A percentile compares a stretch with the other conserved stretches of the same genome.
phyloP scores from a whole-genome alignment of 2,329 filamentous ascomycete species.

The Pseudopyrenochaeta lycopersici region DNA sequence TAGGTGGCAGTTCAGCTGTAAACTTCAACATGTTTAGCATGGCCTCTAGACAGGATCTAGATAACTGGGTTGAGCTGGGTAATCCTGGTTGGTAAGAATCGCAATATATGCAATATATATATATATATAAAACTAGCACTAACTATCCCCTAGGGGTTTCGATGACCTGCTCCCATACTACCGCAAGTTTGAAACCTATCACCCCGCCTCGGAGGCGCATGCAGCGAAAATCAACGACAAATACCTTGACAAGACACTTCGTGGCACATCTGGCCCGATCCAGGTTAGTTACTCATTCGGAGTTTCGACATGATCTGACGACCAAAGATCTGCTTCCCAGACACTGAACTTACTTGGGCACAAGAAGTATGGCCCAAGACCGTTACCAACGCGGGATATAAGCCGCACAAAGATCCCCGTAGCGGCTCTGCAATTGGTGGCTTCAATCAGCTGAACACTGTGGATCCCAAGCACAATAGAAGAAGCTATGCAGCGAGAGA shows the following conservation, averaged over 20 bases:
- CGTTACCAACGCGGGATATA: conserved; percentile 34
- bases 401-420: conserved; percentile 32
- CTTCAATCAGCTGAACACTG: conserved; percentile 40
- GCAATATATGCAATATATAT: background rate
- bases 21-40: conserved; percentile 45
- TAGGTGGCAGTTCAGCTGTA: conserved; percentile 51
- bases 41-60: conserved; percentile 38
- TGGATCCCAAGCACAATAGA: conserved; percentile 33
- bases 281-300: conserved; percentile 19
- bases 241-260: conserved; percentile 32
- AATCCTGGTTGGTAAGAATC: conserved; percentile 46
- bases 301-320: conserved; percentile 1
- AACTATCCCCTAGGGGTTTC: conserved; percentile 23
- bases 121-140: background rate
- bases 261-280: conserved; percentile 36
- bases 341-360: conserved; percentile 27
- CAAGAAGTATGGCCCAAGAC: conserved; percentile 41
- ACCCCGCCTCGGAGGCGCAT: conserved; percentile 28
- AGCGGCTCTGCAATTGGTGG: conserved; percentile 39
- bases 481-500: conserved; percentile 49
- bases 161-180: conserved; percentile 46
- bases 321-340: conserved; percentile 29
- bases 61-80: conserved; percentile 53
- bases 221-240: conserved; percentile 32
- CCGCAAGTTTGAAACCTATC: conserved; percentile 47